Percentiles rank a stretch among this genome's conserved stretches.
These are phyloP conservation scores for Phlyctochytrium bullatum DNA, from an alignment of 192 early-diverging fungal species.

Conservation along the genomic window DNA sequence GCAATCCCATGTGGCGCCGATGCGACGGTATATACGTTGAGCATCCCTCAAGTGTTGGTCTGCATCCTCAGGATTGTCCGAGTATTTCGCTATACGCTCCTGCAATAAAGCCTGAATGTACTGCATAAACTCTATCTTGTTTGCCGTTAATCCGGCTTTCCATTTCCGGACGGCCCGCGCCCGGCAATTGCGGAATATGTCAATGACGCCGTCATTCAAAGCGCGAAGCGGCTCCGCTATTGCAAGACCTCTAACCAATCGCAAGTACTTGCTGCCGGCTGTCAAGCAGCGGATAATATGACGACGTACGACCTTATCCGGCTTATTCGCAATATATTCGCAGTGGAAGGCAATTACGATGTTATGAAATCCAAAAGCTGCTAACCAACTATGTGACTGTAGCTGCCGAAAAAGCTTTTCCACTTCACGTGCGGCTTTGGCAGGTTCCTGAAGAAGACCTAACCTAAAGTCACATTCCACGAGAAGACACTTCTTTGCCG, in stretches of 20 bases:
- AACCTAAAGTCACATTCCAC: conserved; percentile 13
- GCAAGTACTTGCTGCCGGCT: background rate
- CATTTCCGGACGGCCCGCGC: conserved; percentile 11
- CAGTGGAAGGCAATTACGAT: background rate
- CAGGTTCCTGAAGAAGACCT: background rate
- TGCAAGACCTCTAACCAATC: background rate
- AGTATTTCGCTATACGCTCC: conserved; percentile 3
- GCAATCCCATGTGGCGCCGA: conserved; percentile 11
- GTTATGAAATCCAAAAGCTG: conserved; percentile 12
- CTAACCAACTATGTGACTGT: conserved; percentile 22
- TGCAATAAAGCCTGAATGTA: conserved; percentile 1
- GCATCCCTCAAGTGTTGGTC: background rate
- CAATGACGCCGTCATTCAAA: conserved; percentile 8
- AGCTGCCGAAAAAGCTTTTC: background rate
- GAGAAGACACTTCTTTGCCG: background rate
- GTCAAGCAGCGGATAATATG: background rate
- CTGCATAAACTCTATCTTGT: background rate
- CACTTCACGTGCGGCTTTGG: background rate
- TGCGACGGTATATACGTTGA: background rate
- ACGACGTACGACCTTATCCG: background rate
- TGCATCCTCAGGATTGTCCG: background rate
- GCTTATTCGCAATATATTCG: background rate
- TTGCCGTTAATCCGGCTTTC: conserved; percentile 1
- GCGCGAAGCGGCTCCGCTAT: background rate
- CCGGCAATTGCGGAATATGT: background rate